phyloP scores from a whole-genome alignment of 2,329 filamentous ascomycete species.

The Cryphonectria nitschkei region DNA sequence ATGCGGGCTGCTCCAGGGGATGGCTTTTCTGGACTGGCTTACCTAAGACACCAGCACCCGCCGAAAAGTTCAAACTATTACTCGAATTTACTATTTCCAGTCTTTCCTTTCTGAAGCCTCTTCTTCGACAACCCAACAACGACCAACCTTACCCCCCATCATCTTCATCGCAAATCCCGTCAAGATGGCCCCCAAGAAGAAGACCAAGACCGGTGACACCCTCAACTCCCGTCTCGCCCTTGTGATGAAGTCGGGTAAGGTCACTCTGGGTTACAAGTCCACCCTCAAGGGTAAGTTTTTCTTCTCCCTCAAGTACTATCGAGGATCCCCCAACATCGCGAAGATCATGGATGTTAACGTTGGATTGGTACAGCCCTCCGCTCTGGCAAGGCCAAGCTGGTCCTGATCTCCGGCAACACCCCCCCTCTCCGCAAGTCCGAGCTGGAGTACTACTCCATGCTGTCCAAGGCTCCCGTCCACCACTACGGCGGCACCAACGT shows the following conservation, averaged over 20 bases:
- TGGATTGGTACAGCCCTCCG: slow-evolving; percentile 77
- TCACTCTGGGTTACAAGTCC: slow-evolving; percentile 89
- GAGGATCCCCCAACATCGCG: background rate
- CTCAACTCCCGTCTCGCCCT: slow-evolving; percentile 65
- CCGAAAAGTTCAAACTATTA: slow-evolving; percentile 21
- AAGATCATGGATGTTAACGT: slow-evolving; percentile 41
- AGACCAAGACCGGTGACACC: slow-evolving; percentile 82
- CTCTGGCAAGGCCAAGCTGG: slow-evolving; percentile 96
- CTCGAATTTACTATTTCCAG: slow-evolving; percentile 4
- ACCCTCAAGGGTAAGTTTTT: slow-evolving; percentile 48
- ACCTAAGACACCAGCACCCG: slow-evolving; percentile 10
- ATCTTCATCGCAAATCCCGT: slow-evolving; percentile 43
- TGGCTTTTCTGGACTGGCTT: background rate
- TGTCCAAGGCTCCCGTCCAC: slow-evolving; percentile 93
- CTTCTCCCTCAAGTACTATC: background rate
- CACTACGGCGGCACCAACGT: slow-evolving; percentile 99
- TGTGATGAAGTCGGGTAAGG: slow-evolving; percentile 71
- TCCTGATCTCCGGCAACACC: slow-evolving; percentile 90
- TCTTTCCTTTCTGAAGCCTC: background rate
- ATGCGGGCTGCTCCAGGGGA: slow-evolving; percentile 16
- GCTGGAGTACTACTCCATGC: slow-evolving; percentile 93
- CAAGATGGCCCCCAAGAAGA: slow-evolving; percentile 74
- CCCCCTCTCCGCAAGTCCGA: slow-evolving; percentile 97
- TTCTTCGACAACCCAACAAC: slow-evolving; percentile 29
- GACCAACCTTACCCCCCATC: slow-evolving; percentile 22